Conservation (phyloP, 768 basidiomycete species). For the Kwoniella pini region DNA sequence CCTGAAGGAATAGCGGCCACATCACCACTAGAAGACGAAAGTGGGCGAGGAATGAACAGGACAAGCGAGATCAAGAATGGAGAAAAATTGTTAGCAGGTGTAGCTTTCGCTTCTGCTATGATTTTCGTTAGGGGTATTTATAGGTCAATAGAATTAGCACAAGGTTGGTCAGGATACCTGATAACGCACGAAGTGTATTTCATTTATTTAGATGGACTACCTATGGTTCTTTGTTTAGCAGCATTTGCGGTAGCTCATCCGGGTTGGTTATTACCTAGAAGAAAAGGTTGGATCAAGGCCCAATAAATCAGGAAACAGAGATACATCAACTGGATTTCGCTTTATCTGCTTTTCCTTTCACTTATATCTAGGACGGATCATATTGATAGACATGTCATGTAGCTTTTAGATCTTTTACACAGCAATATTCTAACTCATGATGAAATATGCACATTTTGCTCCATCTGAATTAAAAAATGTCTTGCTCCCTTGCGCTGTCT, state of each 20-base stretch:
- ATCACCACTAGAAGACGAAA: neutral
- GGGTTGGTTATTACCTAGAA: slow-evolving; percentile 35
- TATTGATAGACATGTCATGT: too few relatives aligned
- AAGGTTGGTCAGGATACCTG: slow-evolving; percentile 45
- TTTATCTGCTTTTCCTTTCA: neutral
- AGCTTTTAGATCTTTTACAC: too few relatives aligned
- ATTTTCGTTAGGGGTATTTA: slow-evolving; percentile 46
- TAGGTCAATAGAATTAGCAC: slow-evolving; percentile 44
- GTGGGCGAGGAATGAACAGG: neutral
- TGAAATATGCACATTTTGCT: too few relatives aligned
- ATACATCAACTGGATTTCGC: neutral
- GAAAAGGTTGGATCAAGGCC: slow-evolving; percentile 18
- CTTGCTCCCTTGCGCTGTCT: too few relatives aligned
- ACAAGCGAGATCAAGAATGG: slow-evolving; percentile 22
- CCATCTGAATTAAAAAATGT: too few relatives aligned
- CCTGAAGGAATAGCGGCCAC: neutral
- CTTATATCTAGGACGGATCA: too few relatives aligned
- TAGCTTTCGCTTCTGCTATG: slow-evolving; percentile 39
- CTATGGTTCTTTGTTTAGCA: slow-evolving; percentile 39
- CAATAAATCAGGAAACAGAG: neutral
- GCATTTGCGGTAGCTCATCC: slow-evolving; percentile 38
- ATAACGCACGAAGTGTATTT: slow-evolving; percentile 36
- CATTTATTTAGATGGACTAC: slow-evolving; percentile 33
- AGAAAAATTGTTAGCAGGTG: slow-evolving; percentile 28
- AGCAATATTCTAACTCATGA: too few relatives aligned